Base-by-base conservation (phyloP, 225 moss, liverwort and hornwort species). In the Rhytidiadelphus loreus region DNA sequence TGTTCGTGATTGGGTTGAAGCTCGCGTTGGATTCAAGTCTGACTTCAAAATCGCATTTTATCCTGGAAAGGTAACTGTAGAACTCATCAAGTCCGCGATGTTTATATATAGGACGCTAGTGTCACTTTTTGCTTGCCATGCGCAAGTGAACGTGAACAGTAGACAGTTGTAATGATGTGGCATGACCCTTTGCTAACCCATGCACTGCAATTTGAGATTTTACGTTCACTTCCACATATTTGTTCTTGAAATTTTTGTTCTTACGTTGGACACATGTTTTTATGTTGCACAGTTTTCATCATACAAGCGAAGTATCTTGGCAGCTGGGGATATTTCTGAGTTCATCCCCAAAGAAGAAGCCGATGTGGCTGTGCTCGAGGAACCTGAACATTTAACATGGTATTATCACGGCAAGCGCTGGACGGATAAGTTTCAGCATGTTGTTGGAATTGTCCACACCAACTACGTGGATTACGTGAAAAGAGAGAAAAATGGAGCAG, bases 11-110 rank as follows among this genome's bases (percentile, higher is more conserved):
- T 99, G 98, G 98, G 92, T 99, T 62, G 98, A 99, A 91, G 91
- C 94, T 23, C 95, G 98, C 79, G 96, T 97, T 89, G 98, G 98
- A 16, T 99, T 99, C 86, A 96, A 94, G 89, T 93, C 98, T 41
- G 94, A 97, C 87, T 99, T 99, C 91, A 99, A 97, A 94, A 99
- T 99, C 72, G 92, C 96, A 68, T 99, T 99, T 82, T 99, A 99
- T 90, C 98, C 98, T 70, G 98, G 98, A 89, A 99, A 95, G 96
- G 98, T 99, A 88, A 84, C 81, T 80, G 26, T 52, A 21, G 14
- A 70, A 43, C 32, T 81, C 20, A 72, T 75, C n/a, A n/a, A 64
- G 57, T 70, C 37, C 15, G 37, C 58, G 44, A 77, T 70, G 70
- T 85, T 79, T 77, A n/a, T 58, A 17, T 82, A 65, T 30, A 19